Evolutionary conservation across 2,329 filamentous ascomycete species (phyloP).

Genomic region (Incumbomyces delicatus): DNA sequence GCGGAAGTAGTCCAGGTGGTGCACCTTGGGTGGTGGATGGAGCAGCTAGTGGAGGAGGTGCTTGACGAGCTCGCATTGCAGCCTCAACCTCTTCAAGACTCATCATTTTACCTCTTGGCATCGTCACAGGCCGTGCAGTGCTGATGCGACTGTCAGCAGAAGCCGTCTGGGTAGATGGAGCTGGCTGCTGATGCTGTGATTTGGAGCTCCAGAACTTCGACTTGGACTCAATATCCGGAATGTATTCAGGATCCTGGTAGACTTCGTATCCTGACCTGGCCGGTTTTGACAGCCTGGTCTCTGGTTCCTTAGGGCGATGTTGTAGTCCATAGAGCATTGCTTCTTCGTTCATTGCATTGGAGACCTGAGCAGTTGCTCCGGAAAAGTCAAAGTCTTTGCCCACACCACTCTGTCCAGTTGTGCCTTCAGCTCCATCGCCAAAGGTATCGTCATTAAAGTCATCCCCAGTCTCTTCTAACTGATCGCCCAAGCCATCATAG

Average conservation of each 20-base stretch:
- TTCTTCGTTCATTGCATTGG: conserved; percentile 81
- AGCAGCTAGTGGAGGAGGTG: conserved; percentile 22
- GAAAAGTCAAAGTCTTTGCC: conserved; percentile 98
- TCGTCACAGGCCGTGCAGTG: conserved; percentile 19
- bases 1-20: conserved; percentile 41
- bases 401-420: conserved; percentile 42
- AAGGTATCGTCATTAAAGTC: conserved; percentile 97
- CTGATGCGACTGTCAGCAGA: conserved; percentile 12
- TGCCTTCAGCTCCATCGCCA: conserved; percentile 43
- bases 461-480: conserved; percentile 84
- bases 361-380: conserved; percentile 78
- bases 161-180: conserved; percentile 10
- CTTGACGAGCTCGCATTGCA: conserved; percentile 64
- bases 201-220: conserved; percentile 80
- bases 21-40: conserved; percentile 19
- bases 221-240: conserved; percentile 85
- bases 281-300: conserved; percentile 45
- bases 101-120: conserved; percentile 56
- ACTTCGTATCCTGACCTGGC: conserved; percentile 80
- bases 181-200: conserved; percentile 33
- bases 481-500: conserved; percentile 86
- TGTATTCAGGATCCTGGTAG: conserved; percentile 72
- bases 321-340: conserved; percentile 74
- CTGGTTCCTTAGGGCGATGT: conserved; percentile 26
- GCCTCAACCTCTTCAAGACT: conserved; percentile 96